phyloP scores from a whole-genome alignment of 768 basidiomycete genomes.

The Termitomyces sp. region DNA sequence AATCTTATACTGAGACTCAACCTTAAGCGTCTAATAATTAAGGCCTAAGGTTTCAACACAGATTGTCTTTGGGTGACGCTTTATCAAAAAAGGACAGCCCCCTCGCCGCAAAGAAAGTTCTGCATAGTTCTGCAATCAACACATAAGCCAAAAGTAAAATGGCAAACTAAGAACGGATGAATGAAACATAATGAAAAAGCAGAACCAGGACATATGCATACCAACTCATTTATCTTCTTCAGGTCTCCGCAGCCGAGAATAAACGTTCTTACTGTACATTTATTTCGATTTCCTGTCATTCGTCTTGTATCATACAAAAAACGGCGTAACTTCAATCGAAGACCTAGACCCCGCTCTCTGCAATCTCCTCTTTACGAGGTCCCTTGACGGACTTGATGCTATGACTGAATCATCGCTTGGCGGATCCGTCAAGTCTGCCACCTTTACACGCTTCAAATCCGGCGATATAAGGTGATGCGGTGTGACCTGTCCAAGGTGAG shows the following conservation, averaged over 20 bases:
- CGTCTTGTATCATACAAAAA: slow-evolving; percentile 4
- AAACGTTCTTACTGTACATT: neutral
- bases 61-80: too few relatives aligned
- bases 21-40: too few relatives aligned
- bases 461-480: slow-evolving; percentile 68
- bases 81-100: too few relatives aligned
- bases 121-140: too few relatives aligned
- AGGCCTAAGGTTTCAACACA: too few relatives aligned
- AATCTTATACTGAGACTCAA: too few relatives aligned
- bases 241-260: too few relatives aligned
- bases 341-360: slow-evolving; percentile 25
- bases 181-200: too few relatives aligned
- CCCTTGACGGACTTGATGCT: slow-evolving; percentile 43
- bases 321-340: slow-evolving; percentile 3
- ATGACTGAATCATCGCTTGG: slow-evolving; percentile 42
- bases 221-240: too few relatives aligned
- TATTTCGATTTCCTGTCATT: neutral
- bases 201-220: neutral
- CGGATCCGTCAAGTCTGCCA: slow-evolving; percentile 24
- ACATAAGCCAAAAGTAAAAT: too few relatives aligned
- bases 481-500: slow-evolving; percentile 58
- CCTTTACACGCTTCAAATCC: slow-evolving; percentile 34
- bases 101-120: too few relatives aligned
- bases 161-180: too few relatives aligned
- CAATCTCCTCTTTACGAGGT: slow-evolving; percentile 33